These are phyloP conservation scores for Apiospora pterosperma DNA, from an alignment of 2,329 filamentous ascomycete species.

Conservation along the genomic window DNA sequence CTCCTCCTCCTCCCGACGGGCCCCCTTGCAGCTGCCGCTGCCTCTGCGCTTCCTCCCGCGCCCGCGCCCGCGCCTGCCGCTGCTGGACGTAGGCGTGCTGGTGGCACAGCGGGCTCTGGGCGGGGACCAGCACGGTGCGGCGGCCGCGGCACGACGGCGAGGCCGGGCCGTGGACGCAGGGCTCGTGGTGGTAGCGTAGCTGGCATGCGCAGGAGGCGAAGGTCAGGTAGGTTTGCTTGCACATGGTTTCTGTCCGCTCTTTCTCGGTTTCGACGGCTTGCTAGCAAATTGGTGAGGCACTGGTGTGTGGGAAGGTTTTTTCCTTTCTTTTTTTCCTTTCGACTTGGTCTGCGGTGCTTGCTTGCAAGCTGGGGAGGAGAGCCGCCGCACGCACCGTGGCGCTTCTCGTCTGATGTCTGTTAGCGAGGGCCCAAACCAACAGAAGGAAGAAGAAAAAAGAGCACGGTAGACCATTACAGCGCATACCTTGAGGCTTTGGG, in stretches of 20 bases:
- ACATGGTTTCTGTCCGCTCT: neutral
- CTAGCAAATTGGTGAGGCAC: neutral
- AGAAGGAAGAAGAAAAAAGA: neutral
- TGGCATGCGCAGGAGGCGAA: neutral
- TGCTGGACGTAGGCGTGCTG: neutral
- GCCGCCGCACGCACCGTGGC: neutral
- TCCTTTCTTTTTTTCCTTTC: neutral
- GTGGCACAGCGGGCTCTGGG: neutral
- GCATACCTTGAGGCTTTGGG: neutral
- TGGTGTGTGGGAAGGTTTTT: too few species aligned
- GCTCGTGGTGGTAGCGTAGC: neutral
- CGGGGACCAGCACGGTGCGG: neutral
- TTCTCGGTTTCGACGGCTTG: neutral
- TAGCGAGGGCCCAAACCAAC: neutral
- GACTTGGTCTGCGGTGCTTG: neutral
- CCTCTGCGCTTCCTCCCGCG: neutral
- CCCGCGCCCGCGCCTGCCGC: neutral
- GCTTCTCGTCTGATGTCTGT: neutral
- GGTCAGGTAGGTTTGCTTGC: neutral
- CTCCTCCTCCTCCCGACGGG: too few species aligned
- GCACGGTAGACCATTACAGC: neutral
- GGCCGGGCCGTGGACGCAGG: neutral
- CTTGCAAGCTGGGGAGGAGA: neutral
- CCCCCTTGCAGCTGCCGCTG: neutral
- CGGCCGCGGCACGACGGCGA: neutral